These are phyloP conservation scores for Oxyria digyna DNA, from an alignment of 148 eudicot genomes.

Conservation along the genomic window DNA sequence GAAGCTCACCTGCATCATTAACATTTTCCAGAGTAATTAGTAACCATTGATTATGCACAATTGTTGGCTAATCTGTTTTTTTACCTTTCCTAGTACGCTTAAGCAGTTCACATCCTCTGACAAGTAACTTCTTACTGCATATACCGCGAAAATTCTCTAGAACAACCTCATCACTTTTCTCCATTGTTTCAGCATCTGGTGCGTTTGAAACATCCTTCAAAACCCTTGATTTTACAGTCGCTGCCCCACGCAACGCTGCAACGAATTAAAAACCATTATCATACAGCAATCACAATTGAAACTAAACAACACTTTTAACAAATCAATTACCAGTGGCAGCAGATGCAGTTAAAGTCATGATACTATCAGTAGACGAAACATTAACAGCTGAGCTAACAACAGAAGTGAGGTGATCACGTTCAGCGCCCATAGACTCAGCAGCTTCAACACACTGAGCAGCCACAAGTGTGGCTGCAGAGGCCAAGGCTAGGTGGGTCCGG, in stretches of 20 bases:
- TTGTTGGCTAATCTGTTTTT: neutral
- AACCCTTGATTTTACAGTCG: slow-evolving; percentile 84
- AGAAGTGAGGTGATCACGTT: slow-evolving; percentile 63
- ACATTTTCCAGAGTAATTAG: neutral
- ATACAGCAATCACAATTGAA: neutral
- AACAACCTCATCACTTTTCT: slow-evolving; percentile 59
- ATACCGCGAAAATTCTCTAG: slow-evolving; percentile 72
- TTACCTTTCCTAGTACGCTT: slow-evolving; percentile 85
- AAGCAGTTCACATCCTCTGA: slow-evolving; percentile 70
- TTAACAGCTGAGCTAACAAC: slow-evolving; percentile 93
- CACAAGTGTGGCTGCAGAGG: slow-evolving; percentile 87
- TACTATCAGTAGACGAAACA: slow-evolving; percentile 77
- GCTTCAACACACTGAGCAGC: slow-evolving; percentile 97
- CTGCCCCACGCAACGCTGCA: slow-evolving; percentile 80
- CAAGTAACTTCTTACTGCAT: slow-evolving; percentile 62
- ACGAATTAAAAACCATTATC: neutral
- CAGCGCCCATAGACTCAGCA: slow-evolving; percentile 92
- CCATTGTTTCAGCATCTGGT: slow-evolving; percentile 67
- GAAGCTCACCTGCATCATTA: slow-evolving; percentile 73
- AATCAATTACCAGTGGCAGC: slow-evolving; percentile 98
- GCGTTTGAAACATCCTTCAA: slow-evolving; percentile 89
- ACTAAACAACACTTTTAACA: too few relatives aligned
- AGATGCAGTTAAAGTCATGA: slow-evolving; percentile 83
- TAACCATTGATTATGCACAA: neutral
- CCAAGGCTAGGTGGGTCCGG: slow-evolving; percentile 73